Evolutionary conservation across 345 rosid species (phyloP).

Genomic region (Conringia planisiliqua): DNA sequence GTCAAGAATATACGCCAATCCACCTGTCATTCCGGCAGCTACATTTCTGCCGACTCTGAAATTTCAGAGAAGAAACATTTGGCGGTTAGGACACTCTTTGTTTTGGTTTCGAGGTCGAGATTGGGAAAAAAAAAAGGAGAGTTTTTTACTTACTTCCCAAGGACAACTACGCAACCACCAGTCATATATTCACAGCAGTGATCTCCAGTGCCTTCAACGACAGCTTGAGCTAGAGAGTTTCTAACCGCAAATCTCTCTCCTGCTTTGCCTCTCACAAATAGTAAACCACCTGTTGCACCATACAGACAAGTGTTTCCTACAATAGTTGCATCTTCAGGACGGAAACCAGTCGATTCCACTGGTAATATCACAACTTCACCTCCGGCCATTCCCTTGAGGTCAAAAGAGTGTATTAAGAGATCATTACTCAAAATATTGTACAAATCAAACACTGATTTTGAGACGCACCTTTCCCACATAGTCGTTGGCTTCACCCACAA

Average conservation of each 20-base stretch:
- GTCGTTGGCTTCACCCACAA: slow-evolving; percentile 97
- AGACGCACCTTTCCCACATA: slow-evolving; percentile 88
- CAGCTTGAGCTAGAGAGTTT: slow-evolving; percentile 92
- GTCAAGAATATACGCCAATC: slow-evolving; percentile 86
- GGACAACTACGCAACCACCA: slow-evolving; percentile 93
- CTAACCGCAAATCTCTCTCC: slow-evolving; percentile 99
- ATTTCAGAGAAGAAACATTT: slow-evolving; percentile 7
- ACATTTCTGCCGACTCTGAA: slow-evolving; percentile 98
- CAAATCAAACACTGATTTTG: background rate
- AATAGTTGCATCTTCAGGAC: slow-evolving; percentile 88
- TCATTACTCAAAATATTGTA: background rate
- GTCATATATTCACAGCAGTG: slow-evolving; percentile 99
- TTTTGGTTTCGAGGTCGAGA: background rate
- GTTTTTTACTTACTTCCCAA: slow-evolving; percentile 78
- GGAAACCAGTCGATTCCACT: slow-evolving; percentile 67
- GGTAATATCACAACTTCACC: slow-evolving; percentile 92
- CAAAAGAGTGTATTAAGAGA: background rate
- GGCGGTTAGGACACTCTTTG: background rate
- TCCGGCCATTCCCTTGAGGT: slow-evolving; percentile 88
- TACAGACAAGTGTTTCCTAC: slow-evolving; percentile 98
- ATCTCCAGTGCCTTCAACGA: slow-evolving; percentile 98
- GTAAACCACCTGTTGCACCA: slow-evolving; percentile 97
- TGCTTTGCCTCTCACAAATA: slow-evolving; percentile 91
- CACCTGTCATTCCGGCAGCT: slow-evolving; percentile 99
- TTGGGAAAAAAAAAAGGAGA: background rate